Percentiles rank a stretch among this genome's conserved stretches.
Evolutionary conservation across 371 early-diverging fungal species (phyloP).

Genomic region (Mucor mucedo): DNA sequence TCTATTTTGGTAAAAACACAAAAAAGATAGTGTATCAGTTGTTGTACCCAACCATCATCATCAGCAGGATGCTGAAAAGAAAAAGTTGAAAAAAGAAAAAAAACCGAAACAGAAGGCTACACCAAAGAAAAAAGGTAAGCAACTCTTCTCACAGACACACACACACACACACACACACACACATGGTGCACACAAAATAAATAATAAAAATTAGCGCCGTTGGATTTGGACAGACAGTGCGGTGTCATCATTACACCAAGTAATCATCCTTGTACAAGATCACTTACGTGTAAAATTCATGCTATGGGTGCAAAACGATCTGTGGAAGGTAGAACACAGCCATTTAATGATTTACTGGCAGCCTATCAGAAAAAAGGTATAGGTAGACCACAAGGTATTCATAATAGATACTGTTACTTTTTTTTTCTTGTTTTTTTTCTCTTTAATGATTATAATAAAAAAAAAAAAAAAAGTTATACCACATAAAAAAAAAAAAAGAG

Average conservation of each 20-base stretch:
- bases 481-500: too few relatives aligned
- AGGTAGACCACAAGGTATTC: slow-evolving; percentile 56
- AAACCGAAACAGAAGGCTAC: slow-evolving; percentile 38
- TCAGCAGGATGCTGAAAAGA: slow-evolving; percentile 28
- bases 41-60: background rate
- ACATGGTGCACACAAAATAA: too few relatives aligned
- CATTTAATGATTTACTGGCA: slow-evolving; percentile 74
- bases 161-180: too few relatives aligned
- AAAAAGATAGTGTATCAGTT: background rate
- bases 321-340: slow-evolving; percentile 76
- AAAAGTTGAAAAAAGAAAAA: slow-evolving; percentile 44
- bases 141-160: background rate
- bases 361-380: slow-evolving; percentile 71
- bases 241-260: slow-evolving; percentile 70
- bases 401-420: background rate
- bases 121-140: slow-evolving; percentile 31
- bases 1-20: slow-evolving; percentile 1
- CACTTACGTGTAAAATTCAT: slow-evolving; percentile 86
- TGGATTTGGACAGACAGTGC: slow-evolving; percentile 85
- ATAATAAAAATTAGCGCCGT: slow-evolving; percentile 43
- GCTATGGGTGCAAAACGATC: slow-evolving; percentile 83
- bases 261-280: slow-evolving; percentile 71
- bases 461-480: background rate
- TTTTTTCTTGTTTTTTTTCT: background rate
- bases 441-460: background rate